Conservation (phyloP, 495 filamentous ascomycete species). For the Trichocladium antarcticum region DNA sequence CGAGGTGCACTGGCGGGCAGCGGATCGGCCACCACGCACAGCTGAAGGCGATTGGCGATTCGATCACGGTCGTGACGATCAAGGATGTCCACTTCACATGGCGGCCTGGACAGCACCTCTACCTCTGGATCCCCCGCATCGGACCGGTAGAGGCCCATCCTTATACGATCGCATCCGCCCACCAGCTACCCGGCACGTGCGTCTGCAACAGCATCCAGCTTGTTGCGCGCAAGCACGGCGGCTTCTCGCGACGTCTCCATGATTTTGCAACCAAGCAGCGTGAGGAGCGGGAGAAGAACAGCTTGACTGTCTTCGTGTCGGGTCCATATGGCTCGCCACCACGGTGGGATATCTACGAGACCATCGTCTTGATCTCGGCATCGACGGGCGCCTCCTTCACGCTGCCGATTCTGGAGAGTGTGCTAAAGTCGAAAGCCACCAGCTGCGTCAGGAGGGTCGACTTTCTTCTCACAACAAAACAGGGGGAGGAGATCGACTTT, state of each 20-base stretch:
- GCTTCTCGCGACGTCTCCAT: constrained; percentile 59
- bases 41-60: constrained; percentile 49
- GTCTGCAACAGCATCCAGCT: constrained; percentile 57
- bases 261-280: constrained; percentile 46
- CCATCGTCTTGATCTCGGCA: constrained; percentile 47
- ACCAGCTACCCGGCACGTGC: constrained; percentile 34
- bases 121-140: constrained; percentile 59
- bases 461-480: constrained; percentile 65
- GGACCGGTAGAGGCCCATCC: constrained; percentile 66
- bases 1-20: constrained; percentile 32
- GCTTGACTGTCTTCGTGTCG: constrained; percentile 39
- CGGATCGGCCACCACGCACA: constrained; percentile 47
- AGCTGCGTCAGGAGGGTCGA: constrained; percentile 53
- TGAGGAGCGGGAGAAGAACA: constrained; percentile 23
- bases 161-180: constrained; percentile 59
- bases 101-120: constrained; percentile 69
- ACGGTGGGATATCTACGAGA: constrained; percentile 47
- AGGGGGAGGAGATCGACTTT: constrained; percentile 55
- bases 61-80: constrained; percentile 59
- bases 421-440: constrained; percentile 33
- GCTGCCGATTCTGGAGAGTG: constrained; percentile 44
- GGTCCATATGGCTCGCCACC: constrained; percentile 50
- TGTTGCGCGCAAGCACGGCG: constrained; percentile 57
- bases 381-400: constrained; percentile 49
- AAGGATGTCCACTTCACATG: constrained; percentile 57